phyloP scores from a whole-genome alignment of 2,329 filamentous ascomycete species.

The Epichloe festucae region DNA sequence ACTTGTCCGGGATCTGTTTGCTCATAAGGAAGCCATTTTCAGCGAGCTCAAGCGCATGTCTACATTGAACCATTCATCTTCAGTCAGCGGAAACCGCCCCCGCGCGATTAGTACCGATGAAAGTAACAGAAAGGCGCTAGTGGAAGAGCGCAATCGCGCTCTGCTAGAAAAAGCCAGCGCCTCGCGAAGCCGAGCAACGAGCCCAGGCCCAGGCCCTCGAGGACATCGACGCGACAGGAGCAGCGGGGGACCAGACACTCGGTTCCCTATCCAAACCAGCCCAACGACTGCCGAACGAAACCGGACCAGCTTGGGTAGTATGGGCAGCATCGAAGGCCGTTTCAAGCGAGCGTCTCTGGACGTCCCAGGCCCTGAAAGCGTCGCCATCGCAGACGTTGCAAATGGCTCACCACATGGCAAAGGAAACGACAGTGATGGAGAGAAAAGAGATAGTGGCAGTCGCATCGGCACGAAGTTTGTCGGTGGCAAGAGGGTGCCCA shows the following conservation, averaged over 20 bases:
- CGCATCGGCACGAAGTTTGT: conserved; percentile 31
- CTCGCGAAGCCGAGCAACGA: conserved; percentile 58
- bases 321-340: conserved; percentile 26
- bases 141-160: conserved; percentile 84
- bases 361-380: conserved; percentile 51
- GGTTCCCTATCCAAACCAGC: conserved; percentile 71
- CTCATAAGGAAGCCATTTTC: conserved; percentile 91
- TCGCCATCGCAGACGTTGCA: conserved; percentile 25
- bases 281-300: conserved; percentile 42
- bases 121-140: conserved; percentile 82
- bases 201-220: conserved; percentile 50
- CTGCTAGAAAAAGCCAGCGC: conserved; percentile 55
- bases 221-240: conserved; percentile 72
- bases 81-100: conserved; percentile 46
- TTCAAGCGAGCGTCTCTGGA: conserved; percentile 62
- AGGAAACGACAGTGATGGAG: conserved; percentile 17
- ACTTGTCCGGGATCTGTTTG: conserved; percentile 80
- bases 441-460: conserved; percentile 54
- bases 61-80: conserved; percentile 51
- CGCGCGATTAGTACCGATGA: conserved; percentile 91
- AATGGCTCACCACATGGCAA: conserved; percentile 27
- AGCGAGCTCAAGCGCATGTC: conserved; percentile 88
- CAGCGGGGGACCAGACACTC: conserved; percentile 58
- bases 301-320: conserved; percentile 35
- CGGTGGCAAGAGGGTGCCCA: conserved; percentile 32